Evolutionary conservation across 1,139 yeast species (phyloP), one percentile per base, ranked within the genome.

Genomic region (Pichia sp.): DNA sequence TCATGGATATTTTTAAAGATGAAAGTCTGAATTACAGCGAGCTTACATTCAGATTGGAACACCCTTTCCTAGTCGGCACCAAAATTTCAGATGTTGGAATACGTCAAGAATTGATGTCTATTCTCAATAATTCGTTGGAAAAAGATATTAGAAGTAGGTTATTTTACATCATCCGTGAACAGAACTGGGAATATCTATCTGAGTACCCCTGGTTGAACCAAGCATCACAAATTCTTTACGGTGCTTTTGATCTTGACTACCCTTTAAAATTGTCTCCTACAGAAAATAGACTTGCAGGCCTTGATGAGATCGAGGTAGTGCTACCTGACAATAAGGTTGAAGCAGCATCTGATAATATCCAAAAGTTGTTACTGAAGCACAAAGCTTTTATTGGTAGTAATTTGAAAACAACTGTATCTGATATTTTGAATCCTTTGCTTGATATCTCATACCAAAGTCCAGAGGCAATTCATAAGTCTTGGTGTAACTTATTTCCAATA

Each of bases 121-220:
- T 95, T 53, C 74, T 95, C 67, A 85, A 87, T 67, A 81, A 80
- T 53, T 87, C 96, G 61, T 75, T 95, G 59, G 98, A 95, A 59
- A 79, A 76, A 53, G 93, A 88, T 62, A 79, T 91, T 29, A 80
- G 83, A 62, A 91, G 89, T 67, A 78, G 99, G 58, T 73, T 95
- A 46, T 85, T 86, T 62, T 95, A 93, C 64, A 85, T 93, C 9
- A 79, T 95, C 38, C 78, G 93, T 43, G 97, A 93, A 63, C 99
- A 95, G 68, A 93, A 90, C 66, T 95, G 99, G 99, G 99, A 95
- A 68, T 87, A 80, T 63, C 75, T 95, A 50, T 93, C 96, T 0
- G 98, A 92, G 61, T 87, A 87, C 64, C 91, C 92, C 51, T 95
- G 99, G 99, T 73, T 92, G 58, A 90, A 91, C 67, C 99, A 93